phyloP scores from a whole-genome alignment of 192 early-diverging fungal genomes.

The Coemansia sp. region DNA sequence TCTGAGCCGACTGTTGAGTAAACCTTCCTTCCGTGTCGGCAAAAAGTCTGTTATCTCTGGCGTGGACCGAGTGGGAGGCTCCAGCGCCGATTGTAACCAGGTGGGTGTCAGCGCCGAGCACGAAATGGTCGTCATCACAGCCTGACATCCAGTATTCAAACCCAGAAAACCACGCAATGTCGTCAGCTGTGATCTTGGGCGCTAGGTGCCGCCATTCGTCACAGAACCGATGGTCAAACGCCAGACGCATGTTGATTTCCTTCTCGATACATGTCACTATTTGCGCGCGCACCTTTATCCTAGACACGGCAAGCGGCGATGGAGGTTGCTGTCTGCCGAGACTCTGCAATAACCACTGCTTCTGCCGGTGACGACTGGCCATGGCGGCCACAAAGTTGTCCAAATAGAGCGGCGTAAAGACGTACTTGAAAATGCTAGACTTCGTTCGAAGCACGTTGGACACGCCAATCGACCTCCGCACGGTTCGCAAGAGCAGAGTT shows the following conservation, averaged over 20 bases:
- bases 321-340: not conserved
- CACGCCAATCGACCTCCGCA: slow-evolving; percentile 24
- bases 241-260: slow-evolving; percentile 24
- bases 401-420: slow-evolving; percentile 15
- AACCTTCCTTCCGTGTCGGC: slow-evolving; percentile 10
- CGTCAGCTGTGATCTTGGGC: slow-evolving; percentile 1
- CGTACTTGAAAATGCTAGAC: slow-evolving; percentile 1
- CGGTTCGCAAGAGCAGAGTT: slow-evolving; percentile 36
- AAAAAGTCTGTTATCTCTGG: not conserved
- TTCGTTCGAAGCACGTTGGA: not conserved
- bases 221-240: slow-evolving; percentile 16
- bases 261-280: slow-evolving; percentile 15
- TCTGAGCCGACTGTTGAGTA: slow-evolving; percentile 2
- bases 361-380: slow-evolving; percentile 9
- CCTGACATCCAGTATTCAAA: slow-evolving; percentile 32
- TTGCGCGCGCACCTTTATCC: slow-evolving; percentile 9
- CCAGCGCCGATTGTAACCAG: not conserved
- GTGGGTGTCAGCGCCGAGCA: not conserved
- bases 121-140: not conserved
- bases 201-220: not conserved
- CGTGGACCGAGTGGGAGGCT: not conserved
- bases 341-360: not conserved
- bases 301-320: not conserved
- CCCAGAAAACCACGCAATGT: slow-evolving; percentile 6
- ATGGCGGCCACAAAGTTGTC: not conserved